Evolutionary conservation across 345 rosid species (phyloP).

Genomic region (Boechera stricta): DNA sequence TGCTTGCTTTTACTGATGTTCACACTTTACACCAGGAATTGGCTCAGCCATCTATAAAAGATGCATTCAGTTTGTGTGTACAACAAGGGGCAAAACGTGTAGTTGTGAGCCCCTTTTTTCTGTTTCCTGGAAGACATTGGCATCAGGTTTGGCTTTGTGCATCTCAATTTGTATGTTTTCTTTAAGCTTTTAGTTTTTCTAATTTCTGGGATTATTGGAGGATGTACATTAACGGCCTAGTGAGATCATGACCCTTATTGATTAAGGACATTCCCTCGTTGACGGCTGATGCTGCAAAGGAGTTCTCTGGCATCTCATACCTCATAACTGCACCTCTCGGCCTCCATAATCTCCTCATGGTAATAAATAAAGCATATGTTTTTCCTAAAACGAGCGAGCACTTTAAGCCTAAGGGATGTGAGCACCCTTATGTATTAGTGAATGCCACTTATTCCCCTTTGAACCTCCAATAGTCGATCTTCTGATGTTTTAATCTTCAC

Average conservation of each 20-base stretch:
- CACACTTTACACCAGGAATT: constrained; percentile 61
- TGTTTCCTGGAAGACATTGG: constrained; percentile 97
- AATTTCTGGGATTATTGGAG: background rate
- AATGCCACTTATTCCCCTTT: background rate
- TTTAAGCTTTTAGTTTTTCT: background rate
- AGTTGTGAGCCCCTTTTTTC: constrained; percentile 89
- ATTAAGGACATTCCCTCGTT: constrained; percentile 80
- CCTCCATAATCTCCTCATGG: constrained; percentile 81
- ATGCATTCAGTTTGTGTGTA: constrained; percentile 78
- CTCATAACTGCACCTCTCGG: constrained; percentile 93
- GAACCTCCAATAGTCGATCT: background rate
- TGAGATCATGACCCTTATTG: constrained; percentile 13
- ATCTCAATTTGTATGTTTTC: constrained; percentile 26
- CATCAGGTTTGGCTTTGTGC: constrained; percentile 60
- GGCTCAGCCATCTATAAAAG: constrained; percentile 85
- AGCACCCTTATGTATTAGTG: background rate
- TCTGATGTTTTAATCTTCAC: constrained; percentile 1
- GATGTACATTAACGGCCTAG: background rate
- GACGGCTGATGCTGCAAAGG: constrained; percentile 92
- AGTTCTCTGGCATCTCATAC: constrained; percentile 68
- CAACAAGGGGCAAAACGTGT: constrained; percentile 78
- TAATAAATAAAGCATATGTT: constrained; percentile 43
- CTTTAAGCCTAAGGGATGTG: background rate
- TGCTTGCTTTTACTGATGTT: constrained; percentile 16
- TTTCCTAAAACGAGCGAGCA: background rate